A percentile compares a stretch with the other conserved stretches of the same genome.
phyloP scores from a whole-genome alignment of 179 eudicot genomes.

The Monotropa hypopitys region DNA sequence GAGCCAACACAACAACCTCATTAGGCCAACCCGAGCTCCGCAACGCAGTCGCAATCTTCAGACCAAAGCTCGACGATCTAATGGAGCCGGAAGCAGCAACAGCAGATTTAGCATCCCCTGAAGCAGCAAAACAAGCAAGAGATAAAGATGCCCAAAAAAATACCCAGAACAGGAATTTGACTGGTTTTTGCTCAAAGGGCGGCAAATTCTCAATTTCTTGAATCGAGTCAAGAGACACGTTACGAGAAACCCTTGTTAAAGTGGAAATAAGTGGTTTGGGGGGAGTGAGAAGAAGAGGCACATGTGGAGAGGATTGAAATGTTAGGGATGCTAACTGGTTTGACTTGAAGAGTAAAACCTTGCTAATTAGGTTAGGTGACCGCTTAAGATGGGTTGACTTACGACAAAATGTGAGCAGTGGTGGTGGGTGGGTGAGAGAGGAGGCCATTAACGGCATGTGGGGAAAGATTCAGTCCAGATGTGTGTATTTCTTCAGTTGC shows the following conservation, averaged over 20 bases:
- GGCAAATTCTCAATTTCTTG: slow-evolving; percentile 16
- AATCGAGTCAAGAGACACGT: slow-evolving; percentile 11
- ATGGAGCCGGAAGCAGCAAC: slow-evolving; percentile 39
- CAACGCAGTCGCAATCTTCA: slow-evolving; percentile 49
- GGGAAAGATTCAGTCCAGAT: not conserved
- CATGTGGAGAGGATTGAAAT: not conserved
- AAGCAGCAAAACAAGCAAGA: slow-evolving; percentile 51
- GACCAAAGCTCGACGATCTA: slow-evolving; percentile 66
- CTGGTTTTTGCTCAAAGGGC: slow-evolving; percentile 25
- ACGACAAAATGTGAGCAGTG: slow-evolving; percentile 7
- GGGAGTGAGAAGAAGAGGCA: slow-evolving; percentile 5
- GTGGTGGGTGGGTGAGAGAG: slow-evolving; percentile 11
- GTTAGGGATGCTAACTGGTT: slow-evolving; percentile 2
- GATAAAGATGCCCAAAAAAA: slow-evolving; percentile 76
- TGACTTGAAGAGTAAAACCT: slow-evolving; percentile 8
- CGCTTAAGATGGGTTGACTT: slow-evolving; percentile 9
- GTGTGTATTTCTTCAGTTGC: not conserved
- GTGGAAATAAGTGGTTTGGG: not conserved
- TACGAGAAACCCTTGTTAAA: slow-evolving; percentile 16
- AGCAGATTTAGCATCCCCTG: slow-evolving; percentile 62
- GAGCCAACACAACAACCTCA: slow-evolving; percentile 62
- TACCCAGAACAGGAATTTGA: slow-evolving; percentile 57
- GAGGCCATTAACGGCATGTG: slow-evolving; percentile 22
- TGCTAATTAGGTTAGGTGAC: slow-evolving; percentile 8
- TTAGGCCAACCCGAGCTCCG: slow-evolving; percentile 79